Percentiles rank a stretch among this genome's conserved stretches.
Conservation (phyloP, 768 basidiomycete species). For the Tremella fuciformis region DNA sequence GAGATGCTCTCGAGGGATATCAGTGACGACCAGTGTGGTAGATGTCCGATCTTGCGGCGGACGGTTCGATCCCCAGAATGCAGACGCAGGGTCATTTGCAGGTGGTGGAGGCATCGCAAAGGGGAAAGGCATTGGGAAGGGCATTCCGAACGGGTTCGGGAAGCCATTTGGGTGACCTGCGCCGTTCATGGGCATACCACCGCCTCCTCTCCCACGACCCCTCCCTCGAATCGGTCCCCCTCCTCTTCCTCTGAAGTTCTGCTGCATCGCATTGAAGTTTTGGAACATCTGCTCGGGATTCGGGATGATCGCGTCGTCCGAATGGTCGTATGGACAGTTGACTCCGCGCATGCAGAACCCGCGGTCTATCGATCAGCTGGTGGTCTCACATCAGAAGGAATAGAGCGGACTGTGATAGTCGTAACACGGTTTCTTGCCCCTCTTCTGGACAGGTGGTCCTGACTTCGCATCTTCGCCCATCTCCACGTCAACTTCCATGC, state of each 20-base stretch:
- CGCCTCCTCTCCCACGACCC: slow-evolving; percentile 28
- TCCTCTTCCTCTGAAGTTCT: slow-evolving; percentile 7
- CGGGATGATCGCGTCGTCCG: slow-evolving; percentile 66
- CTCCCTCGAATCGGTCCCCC: slow-evolving; percentile 25
- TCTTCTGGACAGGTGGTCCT: slow-evolving; percentile 5
- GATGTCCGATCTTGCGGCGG: slow-evolving; percentile 42
- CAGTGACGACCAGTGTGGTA: slow-evolving; percentile 74
- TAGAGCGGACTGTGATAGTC: slow-evolving; percentile 84
- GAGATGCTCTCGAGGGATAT: slow-evolving; percentile 82
- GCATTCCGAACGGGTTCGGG: slow-evolving; percentile 7
- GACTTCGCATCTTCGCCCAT: slow-evolving; percentile 12
- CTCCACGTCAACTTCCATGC: slow-evolving; percentile 17
- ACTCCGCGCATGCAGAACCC: slow-evolving; percentile 88
- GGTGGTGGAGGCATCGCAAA: slow-evolving; percentile 9
- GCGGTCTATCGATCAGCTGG: slow-evolving; percentile 60
- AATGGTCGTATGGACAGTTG: slow-evolving; percentile 88
- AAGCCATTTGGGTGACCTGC: neutral
- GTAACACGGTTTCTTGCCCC: slow-evolving; percentile 63
- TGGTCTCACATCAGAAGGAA: slow-evolving; percentile 12
- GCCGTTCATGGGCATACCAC: slow-evolving; percentile 22
- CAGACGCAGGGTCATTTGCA: slow-evolving; percentile 55
- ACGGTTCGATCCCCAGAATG: slow-evolving; percentile 52
- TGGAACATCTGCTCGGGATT: slow-evolving; percentile 57
- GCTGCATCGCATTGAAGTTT: slow-evolving; percentile 17
- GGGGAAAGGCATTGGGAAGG: slow-evolving; percentile 31